Evolutionary conservation across 805 yeast genomes (phyloP), one percentile per base, ranked within the genome.

Genomic region (Zygotorulaspora florentina): DNA sequence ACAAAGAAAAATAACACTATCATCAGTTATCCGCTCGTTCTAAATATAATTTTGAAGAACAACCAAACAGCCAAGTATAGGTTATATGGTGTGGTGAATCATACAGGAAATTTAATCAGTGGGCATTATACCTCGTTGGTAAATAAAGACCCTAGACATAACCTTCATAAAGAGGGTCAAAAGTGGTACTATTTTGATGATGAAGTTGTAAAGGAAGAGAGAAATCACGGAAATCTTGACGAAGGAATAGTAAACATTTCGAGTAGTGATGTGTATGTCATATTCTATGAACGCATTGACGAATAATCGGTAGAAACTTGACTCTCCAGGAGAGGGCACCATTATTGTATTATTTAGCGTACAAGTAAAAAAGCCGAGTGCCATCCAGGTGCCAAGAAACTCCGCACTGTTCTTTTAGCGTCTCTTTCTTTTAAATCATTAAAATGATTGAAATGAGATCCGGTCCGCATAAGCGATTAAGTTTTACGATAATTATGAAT

Each of bases 121-220:
- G 95, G 95, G 0, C 95, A 85, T 62, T 85, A 85, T 58, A 85
- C 90, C 1, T 71, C 88, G 0, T 64, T 83, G 38, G 81, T 83
- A 2, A 77, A 81, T 54, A 81, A 66, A 49, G 64, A 61, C 35
- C 61, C 69, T 37, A 63, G 66, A 6, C 71, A 73, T 47, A 65
- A 61, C 39, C 46, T 69, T 35, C 45, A 54, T 1, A 46, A 58
- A 6, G 50, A 58, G 17, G 35, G 51, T 11, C 81, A 81, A 28
- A 69, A 70, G 53, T 85, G 93, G 93, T 80, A 83, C 51, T 75
- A 75, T 50, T 85, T 85, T 62, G 91, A 85, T 59, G 95, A 85
- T 63, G 91, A 85, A 41, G 69, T 66, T 35, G 76, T 76, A 33
- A 70, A 73, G 56, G 51, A 62, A 38, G 72, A 71, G 51, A 57